Evolutionary conservation across 1,139 yeast species (phyloP).

Genomic region (Saccharomyces pastorianus): DNA sequence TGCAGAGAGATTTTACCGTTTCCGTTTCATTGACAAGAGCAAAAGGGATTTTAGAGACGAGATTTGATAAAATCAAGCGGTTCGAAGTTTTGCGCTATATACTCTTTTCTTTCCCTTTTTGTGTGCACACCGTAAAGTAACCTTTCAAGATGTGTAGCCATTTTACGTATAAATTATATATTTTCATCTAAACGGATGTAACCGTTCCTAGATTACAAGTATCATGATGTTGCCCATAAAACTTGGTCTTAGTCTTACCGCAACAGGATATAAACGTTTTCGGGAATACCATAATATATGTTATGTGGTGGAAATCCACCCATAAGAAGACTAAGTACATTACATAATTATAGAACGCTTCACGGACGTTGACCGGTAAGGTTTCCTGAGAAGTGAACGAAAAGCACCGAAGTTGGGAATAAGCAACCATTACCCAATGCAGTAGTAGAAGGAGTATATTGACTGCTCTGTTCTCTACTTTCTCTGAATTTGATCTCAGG

Average conservation of each 20-base stretch:
- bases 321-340: neutral
- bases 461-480: neutral
- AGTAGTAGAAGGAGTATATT: neutral
- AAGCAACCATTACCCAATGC: neutral
- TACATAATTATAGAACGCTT: neutral
- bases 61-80: too few relatives aligned
- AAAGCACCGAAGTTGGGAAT: neutral
- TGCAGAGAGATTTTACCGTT: too few relatives aligned
- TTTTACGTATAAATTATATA: neutral
- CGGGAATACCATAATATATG: neutral
- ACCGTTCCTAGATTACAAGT: neutral
- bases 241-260: neutral
- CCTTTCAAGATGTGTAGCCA: neutral
- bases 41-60: too few relatives aligned
- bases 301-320: neutral
- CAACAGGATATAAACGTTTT: neutral
- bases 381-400: neutral
- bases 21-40: too few relatives aligned
- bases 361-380: neutral
- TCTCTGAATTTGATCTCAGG: neutral
- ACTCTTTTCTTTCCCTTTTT: too few relatives aligned
- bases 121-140: neutral
- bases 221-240: neutral
- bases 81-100: too few relatives aligned
- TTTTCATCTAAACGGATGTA: neutral